A percentile compares a stretch with the other conserved stretches of the same genome.
phyloP scores from a whole-genome alignment of 495 filamentous ascomycete species.

The Mytilinidion resinicola region DNA sequence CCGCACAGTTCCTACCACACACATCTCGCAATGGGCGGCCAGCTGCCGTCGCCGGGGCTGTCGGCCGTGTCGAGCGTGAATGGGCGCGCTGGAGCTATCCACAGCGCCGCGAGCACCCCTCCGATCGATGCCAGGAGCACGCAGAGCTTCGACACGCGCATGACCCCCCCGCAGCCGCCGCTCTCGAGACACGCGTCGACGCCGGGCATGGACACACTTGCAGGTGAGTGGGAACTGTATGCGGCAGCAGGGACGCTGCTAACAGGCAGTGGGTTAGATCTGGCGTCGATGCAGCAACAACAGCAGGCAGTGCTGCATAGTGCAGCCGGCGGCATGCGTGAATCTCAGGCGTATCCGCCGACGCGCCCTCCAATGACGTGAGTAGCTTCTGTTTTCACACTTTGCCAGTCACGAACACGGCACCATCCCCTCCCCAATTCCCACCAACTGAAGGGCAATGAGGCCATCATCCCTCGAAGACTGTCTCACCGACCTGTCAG shows the following conservation, averaged over 20 bases:
- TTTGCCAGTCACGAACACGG: neutral
- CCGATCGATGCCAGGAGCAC: slow-evolving; percentile 32
- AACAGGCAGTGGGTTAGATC: slow-evolving; percentile 34
- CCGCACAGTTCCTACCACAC: slow-evolving; percentile 21
- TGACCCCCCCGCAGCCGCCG: slow-evolving; percentile 17
- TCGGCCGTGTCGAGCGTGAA: slow-evolving; percentile 12
- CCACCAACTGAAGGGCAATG: too few relatives aligned
- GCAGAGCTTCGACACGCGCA: slow-evolving; percentile 21
- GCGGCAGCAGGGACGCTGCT: neutral
- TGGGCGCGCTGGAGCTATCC: slow-evolving; percentile 7
- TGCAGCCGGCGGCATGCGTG: slow-evolving; percentile 42
- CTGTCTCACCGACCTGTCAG: too few relatives aligned
- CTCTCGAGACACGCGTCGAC: slow-evolving; percentile 46
- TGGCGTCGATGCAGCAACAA: slow-evolving; percentile 61
- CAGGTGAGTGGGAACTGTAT: slow-evolving; percentile 31
- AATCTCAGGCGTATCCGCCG: slow-evolving; percentile 43
- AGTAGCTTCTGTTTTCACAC: slow-evolving; percentile 33
- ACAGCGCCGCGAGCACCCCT: slow-evolving; percentile 33
- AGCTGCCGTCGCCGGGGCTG: slow-evolving; percentile 18
- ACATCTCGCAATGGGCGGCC: slow-evolving; percentile 20
- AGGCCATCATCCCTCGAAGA: too few relatives aligned
- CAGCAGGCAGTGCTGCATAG: slow-evolving; percentile 48
- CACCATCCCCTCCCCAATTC: neutral
- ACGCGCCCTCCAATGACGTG: slow-evolving; percentile 35
- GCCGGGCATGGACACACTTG: slow-evolving; percentile 59